Base-by-base conservation (phyloP, 2,329 filamentous ascomycete genomes). In the Arthroderma sp. region DNA sequence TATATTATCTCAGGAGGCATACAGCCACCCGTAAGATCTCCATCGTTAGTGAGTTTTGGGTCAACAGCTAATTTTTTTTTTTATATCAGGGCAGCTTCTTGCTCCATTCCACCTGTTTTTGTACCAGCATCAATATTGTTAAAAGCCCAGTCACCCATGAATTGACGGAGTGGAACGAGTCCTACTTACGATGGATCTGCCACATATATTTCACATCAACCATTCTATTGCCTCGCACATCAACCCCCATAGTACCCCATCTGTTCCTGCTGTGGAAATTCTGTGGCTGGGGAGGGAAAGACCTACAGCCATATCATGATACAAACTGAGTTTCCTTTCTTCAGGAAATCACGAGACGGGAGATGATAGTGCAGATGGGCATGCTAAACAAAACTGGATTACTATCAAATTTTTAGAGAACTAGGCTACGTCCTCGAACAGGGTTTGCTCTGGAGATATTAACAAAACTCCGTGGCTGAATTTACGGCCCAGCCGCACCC, bases 221-320 rank as follows among this genome's bases (percentile, higher is more conserved):
- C 89, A 95, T 60, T 95, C 95, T 58, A 95, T 96, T 53, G 89
- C 95, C 11, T 94, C 87, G 0, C 89, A 96, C 60, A 87, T 95
- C 42, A 96, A 96, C 56, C 89, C 89, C 0, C 89, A 96, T 55
- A 85, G 95, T 6, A 78, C 93, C 0, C 86, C 86, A 0, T 94
- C 96, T 56, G 68, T 95, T 10, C 71, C 77, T 10, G 83, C 80
- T 52, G 84, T 93, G 47, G 83, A 86, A 49, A 72, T 74, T 28
- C 61, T 74, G 1, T 57, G 58, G 51, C 56, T 29, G 54, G 48
- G 11, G 49, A 48, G 56, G 44, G 55, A 59, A 57, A 6, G 56
- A 64, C 28, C 56, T 61, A 29, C 52, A 54, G 29, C 56, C n/a
- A 29, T 3, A 8, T 27, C n/a, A 42, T 11, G 37, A 36, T 11